Evolutionary conservation across 441 rosid genomes (phyloP).

Genomic region (Adansonia rubrostipa): DNA sequence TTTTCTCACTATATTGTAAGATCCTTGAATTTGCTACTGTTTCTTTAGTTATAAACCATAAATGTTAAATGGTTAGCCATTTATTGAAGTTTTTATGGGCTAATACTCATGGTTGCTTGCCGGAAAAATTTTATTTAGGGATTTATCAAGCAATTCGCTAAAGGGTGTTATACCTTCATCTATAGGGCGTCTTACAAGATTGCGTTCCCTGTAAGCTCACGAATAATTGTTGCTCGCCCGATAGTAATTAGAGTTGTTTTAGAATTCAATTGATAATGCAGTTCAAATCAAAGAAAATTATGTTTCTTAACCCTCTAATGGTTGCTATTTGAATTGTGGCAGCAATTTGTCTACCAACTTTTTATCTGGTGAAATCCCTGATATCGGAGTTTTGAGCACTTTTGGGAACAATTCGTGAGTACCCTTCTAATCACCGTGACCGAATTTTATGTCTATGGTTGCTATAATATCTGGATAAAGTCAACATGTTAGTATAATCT

Average conservation of each 20-base stretch:
- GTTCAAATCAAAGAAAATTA: neutral
- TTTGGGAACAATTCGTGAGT: slow-evolving; percentile 82
- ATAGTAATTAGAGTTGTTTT: neutral
- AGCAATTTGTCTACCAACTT: slow-evolving; percentile 52
- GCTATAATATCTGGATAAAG: neutral
- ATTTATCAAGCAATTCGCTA: slow-evolving; percentile 84
- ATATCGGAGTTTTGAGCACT: slow-evolving; percentile 75
- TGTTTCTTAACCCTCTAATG: slow-evolving; percentile 19
- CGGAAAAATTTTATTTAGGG: slow-evolving; percentile 50
- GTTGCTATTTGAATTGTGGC: slow-evolving; percentile 19
- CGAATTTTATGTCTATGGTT: slow-evolving; percentile 2
- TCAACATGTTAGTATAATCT: neutral
- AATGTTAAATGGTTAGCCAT: neutral
- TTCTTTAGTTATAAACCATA: neutral
- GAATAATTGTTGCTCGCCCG: neutral
- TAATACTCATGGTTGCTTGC: neutral
- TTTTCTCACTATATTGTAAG: slow-evolving; percentile 77
- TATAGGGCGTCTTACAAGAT: slow-evolving; percentile 63
- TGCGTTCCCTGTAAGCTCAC: slow-evolving; percentile 66
- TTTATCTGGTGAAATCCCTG: slow-evolving; percentile 94
- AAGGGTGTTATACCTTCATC: slow-evolving; percentile 91
- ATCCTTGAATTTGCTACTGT: slow-evolving; percentile 10
- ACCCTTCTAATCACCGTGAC: neutral
- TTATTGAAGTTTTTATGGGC: neutral
- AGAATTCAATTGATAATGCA: neutral